Evolutionary conservation across 208 protist species (phyloP), one percentile per base, ranked within the genome.

Genomic region (Trypanosomatidae sp.): DNA sequence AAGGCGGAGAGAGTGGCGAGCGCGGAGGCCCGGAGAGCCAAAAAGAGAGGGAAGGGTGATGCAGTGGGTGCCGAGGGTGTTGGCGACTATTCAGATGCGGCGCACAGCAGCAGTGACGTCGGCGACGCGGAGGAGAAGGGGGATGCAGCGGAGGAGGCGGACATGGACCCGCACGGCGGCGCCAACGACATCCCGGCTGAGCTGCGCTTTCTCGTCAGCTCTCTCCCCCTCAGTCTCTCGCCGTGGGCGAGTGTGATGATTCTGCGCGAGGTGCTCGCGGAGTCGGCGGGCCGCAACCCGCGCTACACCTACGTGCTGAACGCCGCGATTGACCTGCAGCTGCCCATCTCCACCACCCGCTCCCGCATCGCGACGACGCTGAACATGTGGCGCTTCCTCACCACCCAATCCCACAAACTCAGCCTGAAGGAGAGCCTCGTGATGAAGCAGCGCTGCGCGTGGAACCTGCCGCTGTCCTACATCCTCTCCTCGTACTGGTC

Each of bases 231-330:
- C 22, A 90, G 80, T 0, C 77, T 97, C 25, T 95, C 91, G 3
- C 89, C 92, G 64, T 97, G 90, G 89, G 90, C 90, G 19, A 84
- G 83, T 76, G 91, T 94, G 41, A 91, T 92, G 87, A 94, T 97
- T 77, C 43, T 95, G 69, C 88, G 91, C 52, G 92, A 97, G 73
- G 92, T 97, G 49, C 82, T 97, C 22, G 87, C 89, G 9, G 83
- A 93, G 81, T 97, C 92, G 1, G 82, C 90, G 12, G 92, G 92
- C 2, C 83, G 86, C 60, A 95, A 95, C 75, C 88, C 92, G 13
- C 90, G 92, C 47, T 97, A 97, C 84, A 88, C 86, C 1, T 95
- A 95, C 74, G 90, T 97, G n/a, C 86, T 95, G 66, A 94, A 94
- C 62, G 89, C 92, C 8, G 92, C 92, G 7, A 92, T 97, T 71